Base-by-base conservation (phyloP, 768 basidiomycete species). In the Podaxis rugospora region DNA sequence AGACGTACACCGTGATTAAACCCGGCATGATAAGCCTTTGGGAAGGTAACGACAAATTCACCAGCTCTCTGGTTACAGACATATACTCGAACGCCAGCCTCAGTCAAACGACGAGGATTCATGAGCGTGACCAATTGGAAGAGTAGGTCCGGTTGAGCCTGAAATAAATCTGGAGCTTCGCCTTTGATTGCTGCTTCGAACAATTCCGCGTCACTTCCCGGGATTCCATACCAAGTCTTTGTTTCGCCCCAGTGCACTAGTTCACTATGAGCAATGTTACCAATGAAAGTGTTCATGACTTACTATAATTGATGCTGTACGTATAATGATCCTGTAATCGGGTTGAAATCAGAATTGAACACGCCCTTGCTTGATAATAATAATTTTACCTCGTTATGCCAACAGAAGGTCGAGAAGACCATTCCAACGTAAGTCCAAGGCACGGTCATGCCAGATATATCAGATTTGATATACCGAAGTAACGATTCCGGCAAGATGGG, bases 371-470 rank as follows among this genome's bases (percentile, higher is more conserved):
- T 10, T 50, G 6, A 53, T n/a, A 18, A 25, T 27, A 10, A 63
- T 68, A 78, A 59, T 9, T n/a, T 54, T 67, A 91, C 92, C 85
- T 94, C 95, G 69, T 99, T 99, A 76, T 99, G 97, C 97, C 97
- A 99, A 71, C 96, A 98, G 74, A 99, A 99, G 2, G 97, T 96
- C 13, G 95, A 96, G 72, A 99, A 99, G 16, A 94, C 81, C 96
- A 98, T 98, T 51, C 97, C 97, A 63, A 98, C 93, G 72, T 99
- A 99, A 39, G 93, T 97, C 95, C 95, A 98, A 10, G 95, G 95
- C 9, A 98, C 93, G 1, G 96, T 98, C 96, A 99, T 99, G 13
- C 97, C 97, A 56, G 95, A 98, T 58, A 99, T 97, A 72, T 98
- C 95, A 3, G 94, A 95, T 75, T 98, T 97, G 77, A 99, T 97